phyloP scores from a whole-genome alignment of 257 asterid species.

The Primulina huaijiensis region DNA sequence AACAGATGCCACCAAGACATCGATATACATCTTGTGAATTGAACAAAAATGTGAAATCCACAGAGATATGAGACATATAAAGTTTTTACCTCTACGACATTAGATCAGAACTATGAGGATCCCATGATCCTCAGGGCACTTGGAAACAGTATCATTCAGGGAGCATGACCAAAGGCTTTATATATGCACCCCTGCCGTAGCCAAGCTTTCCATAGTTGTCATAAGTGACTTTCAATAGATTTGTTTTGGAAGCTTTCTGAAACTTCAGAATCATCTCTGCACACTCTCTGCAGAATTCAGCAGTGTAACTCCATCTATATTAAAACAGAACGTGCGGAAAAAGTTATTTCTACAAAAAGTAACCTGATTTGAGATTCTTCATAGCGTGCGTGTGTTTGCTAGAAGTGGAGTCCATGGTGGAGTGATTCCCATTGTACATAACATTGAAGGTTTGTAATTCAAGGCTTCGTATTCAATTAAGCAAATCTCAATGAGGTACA shows the following conservation, averaged over 20 bases:
- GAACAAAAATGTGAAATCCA: not conserved
- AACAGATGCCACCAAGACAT: not conserved
- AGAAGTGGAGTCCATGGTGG: conserved; percentile 85
- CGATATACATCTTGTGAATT: not conserved
- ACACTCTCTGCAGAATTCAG: conserved; percentile 48
- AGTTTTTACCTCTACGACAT: not conserved
- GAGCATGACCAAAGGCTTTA: conserved; percentile 59
- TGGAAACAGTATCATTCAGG: conserved; percentile 32
- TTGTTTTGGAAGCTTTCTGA: conserved; percentile 72
- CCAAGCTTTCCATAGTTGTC: conserved; percentile 61
- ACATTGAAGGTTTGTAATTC: conserved; percentile 84
- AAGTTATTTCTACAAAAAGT: conserved; percentile 12
- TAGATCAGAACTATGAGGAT: not conserved
- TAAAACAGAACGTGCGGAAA: not conserved
- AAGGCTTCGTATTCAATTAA: conserved; percentile 79
- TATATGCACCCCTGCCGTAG: conserved; percentile 50
- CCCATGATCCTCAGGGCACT: not conserved
- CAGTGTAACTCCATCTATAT: conserved; percentile 12
- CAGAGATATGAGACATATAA: not conserved
- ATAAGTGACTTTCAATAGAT: conserved; percentile 48
- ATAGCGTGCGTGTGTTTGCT: conserved; percentile 57
- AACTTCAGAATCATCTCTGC: conserved; percentile 79
- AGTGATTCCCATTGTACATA: conserved; percentile 59
- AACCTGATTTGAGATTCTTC: conserved; percentile 73
- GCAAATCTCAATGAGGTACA: conserved; percentile 89